Conservation (phyloP, 805 yeast species). For the Pichia membranifaciens region DNA sequence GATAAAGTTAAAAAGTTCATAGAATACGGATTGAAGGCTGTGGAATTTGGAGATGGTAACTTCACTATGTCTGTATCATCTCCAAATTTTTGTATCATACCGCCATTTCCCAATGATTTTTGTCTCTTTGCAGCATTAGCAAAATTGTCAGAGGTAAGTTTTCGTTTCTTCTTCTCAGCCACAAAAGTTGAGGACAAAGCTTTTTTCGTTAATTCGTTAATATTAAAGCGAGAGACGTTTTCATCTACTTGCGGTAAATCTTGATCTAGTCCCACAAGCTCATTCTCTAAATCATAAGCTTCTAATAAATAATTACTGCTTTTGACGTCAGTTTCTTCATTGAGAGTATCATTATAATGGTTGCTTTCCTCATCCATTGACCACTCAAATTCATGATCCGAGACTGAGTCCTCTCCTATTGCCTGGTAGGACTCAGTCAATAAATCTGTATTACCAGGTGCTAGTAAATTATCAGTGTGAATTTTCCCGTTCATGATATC, state of each 20-base stretch:
- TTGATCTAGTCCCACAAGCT: too few species aligned
- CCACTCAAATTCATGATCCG: slow-evolving; percentile 12
- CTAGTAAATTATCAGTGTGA: not conserved
- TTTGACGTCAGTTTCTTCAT: too few species aligned
- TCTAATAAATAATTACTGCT: too few species aligned
- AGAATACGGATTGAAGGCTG: slow-evolving; percentile 6
- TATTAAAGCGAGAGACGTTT: too few species aligned
- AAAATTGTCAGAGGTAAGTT: not conserved
- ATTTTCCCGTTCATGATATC: slow-evolving; percentile 21
- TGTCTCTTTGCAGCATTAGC: not conserved
- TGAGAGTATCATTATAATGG: slow-evolving; percentile 10
- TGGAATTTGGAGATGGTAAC: not conserved
- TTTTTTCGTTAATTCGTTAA: too few species aligned
- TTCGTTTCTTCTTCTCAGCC: not conserved
- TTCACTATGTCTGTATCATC: too few species aligned
- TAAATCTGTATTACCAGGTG: not conserved
- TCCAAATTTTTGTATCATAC: not conserved
- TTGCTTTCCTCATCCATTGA: slow-evolving; percentile 20
- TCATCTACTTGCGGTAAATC: too few species aligned
- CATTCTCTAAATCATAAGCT: too few species aligned
- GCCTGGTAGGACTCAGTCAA: not conserved
- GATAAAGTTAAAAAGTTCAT: slow-evolving; percentile 9
- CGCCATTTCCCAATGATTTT: not conserved
- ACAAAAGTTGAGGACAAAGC: too few species aligned
- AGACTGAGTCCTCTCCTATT: not conserved